Conservation (phyloP, 768 basidiomycete species). For the Suillus alpinus region DNA sequence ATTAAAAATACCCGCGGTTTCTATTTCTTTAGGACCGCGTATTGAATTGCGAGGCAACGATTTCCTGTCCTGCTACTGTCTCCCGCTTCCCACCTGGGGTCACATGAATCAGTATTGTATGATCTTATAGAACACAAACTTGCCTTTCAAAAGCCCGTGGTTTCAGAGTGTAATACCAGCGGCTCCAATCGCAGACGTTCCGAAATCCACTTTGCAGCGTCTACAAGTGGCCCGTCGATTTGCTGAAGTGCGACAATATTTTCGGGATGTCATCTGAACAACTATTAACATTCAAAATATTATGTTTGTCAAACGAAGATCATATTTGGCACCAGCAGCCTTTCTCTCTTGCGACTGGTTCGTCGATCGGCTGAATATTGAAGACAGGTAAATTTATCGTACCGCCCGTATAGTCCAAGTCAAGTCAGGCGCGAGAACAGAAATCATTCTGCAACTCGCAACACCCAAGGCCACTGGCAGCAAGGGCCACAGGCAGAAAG, state of each 20-base stretch:
- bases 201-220: background rate
- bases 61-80: background rate
- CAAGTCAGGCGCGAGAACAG: constrained; percentile 32
- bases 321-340: background rate
- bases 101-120: background rate
- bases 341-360: background rate
- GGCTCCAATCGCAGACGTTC: background rate
- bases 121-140: background rate
- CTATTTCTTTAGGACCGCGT: too few species aligned
- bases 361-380: constrained; percentile 21
- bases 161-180: background rate
- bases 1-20: background rate
- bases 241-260: background rate
- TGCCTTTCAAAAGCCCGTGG: background rate
- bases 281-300: background rate
- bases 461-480: constrained; percentile 42
- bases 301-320: background rate
- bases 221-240: background rate
- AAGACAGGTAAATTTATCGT: constrained; percentile 34
- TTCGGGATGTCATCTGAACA: background rate
- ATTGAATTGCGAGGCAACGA: background rate
- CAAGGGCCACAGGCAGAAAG: constrained; percentile 33
- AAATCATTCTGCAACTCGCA: constrained; percentile 44
- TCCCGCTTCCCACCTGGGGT: background rate
- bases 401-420: constrained; percentile 21